Evolutionary conservation across 805 yeast genomes (phyloP).

Genomic region (Isabelozyma heimii): DNA sequence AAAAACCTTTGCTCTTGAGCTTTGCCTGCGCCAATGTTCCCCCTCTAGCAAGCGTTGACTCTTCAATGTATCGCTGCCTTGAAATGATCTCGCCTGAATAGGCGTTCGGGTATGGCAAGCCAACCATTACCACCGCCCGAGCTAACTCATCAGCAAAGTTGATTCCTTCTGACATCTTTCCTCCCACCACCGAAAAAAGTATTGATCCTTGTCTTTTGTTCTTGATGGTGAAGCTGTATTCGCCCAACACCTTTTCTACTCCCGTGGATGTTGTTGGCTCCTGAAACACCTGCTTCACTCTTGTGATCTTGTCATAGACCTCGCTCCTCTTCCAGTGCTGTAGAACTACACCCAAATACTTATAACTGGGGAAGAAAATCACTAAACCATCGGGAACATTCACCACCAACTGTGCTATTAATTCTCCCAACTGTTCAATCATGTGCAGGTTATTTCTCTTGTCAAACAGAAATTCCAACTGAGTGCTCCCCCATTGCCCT

Average conservation of each 20-base stretch:
- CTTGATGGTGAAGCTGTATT: slow-evolving; percentile 46
- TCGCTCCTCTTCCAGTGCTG: slow-evolving; percentile 47
- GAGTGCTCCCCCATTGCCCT: slow-evolving; percentile 10
- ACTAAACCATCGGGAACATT: slow-evolving; percentile 74
- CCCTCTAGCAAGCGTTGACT: slow-evolving; percentile 46
- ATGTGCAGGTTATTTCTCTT: slow-evolving; percentile 48
- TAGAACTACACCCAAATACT: slow-evolving; percentile 55
- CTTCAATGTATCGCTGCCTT: slow-evolving; percentile 62
- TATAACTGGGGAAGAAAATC: slow-evolving; percentile 81
- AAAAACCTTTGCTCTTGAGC: slow-evolving; percentile 51
- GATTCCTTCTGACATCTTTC: slow-evolving; percentile 89
- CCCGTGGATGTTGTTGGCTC: slow-evolving; percentile 46
- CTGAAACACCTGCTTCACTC: slow-evolving; percentile 46
- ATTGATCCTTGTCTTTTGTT: slow-evolving; percentile 51
- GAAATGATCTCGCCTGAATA: slow-evolving; percentile 79
- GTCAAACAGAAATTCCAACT: slow-evolving; percentile 68
- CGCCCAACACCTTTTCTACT: slow-evolving; percentile 45
- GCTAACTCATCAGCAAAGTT: slow-evolving; percentile 88
- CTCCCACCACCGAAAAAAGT: slow-evolving; percentile 85
- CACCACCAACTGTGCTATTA: slow-evolving; percentile 40
- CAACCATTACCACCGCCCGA: slow-evolving; percentile 80
- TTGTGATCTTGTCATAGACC: slow-evolving; percentile 30
- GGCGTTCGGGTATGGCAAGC: slow-evolving; percentile 86
- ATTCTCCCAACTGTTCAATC: slow-evolving; percentile 49
- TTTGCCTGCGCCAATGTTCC: slow-evolving; percentile 45